Base-by-base conservation (phyloP, 2,329 filamentous ascomycete species). In the Cercospora zeina region DNA sequence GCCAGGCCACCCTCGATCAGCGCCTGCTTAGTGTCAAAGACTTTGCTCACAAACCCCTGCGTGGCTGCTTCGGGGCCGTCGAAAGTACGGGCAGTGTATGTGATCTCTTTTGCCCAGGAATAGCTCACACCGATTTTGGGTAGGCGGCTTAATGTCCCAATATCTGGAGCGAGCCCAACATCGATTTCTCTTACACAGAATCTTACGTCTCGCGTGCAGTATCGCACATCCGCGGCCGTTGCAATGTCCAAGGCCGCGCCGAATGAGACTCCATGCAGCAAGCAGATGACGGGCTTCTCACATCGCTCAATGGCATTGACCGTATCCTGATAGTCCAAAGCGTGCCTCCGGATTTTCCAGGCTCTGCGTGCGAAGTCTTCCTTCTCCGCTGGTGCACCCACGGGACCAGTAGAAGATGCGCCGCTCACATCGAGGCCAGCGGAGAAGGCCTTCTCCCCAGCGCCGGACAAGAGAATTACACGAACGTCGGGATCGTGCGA, bases 271-370 rank as follows among this genome's bases (percentile, higher is more conserved):
- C 89, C 91, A 70, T 96, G 90, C 65, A 96, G 77, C 24, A 91
- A 86, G 57, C 85, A 87, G 60, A 97, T 88, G 33, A 96, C 89
- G 65, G 91, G 87, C 78, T 97, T 97, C 77, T 93, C 89, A 77
- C 93, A 97, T 68, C 83, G 86, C 74, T 96, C 93, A 57, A 96
- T 79, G 7, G 86, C 83, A 1, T 82, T 83, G 65, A 97, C 87
- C 71, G 87, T 89, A 55, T 83, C 82, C 75, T 97, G 93, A 74
- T 96, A 96, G 65, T 89, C 86, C 62, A 81, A 75, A 59, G 96
- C 86, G 74, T 90, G 83, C 31, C 85, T 83, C 54, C 89, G 83
- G 61, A 92, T 55, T 39, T 63, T 67, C 65, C 65, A 67, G 8
- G 66, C 58, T 33, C 65, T 47, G n/a, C 65, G 58, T 4, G 66